Percentiles rank a stretch among this genome's conserved stretches.
phyloP scores from a whole-genome alignment of 2,329 filamentous ascomycete species.

The Onygenales sp. region DNA sequence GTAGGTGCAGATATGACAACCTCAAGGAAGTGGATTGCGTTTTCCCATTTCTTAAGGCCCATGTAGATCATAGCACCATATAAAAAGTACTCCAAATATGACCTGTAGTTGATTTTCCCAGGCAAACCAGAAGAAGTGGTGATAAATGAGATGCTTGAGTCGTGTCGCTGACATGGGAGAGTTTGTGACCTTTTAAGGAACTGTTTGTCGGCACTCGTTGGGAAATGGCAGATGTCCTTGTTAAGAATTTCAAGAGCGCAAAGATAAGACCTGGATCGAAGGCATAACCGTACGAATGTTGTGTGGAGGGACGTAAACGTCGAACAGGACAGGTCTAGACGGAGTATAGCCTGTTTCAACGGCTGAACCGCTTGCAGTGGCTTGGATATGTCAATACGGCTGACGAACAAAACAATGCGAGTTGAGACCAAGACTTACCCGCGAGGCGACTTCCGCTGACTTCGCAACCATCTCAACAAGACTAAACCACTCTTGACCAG shows the following conservation, averaged over 20 bases:
- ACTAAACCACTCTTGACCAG: conserved; percentile 23
- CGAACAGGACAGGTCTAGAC: conserved; percentile 33
- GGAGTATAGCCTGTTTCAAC: conserved; percentile 34
- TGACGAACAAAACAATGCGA: not conserved
- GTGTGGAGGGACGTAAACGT: conserved; percentile 36
- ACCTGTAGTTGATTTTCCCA: conserved; percentile 28
- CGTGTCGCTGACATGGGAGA: conserved; percentile 21
- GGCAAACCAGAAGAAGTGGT: conserved; percentile 30
- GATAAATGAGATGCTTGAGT: conserved; percentile 25
- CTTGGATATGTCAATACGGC: conserved; percentile 15
- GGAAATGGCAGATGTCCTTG: conserved; percentile 33
- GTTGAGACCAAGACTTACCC: conserved; percentile 18
- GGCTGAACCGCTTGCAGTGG: conserved; percentile 30
- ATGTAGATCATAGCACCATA: conserved; percentile 57
- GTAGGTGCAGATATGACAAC: conserved; percentile 59
- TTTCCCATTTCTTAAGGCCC: conserved; percentile 50
- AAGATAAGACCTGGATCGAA: conserved; percentile 31
- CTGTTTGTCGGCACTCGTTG: conserved; percentile 17
- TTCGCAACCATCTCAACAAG: conserved; percentile 26
- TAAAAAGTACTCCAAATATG: conserved; percentile 56
- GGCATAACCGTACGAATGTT: conserved; percentile 31
- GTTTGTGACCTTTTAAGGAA: conserved; percentile 15
- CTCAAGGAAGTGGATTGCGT: conserved; percentile 53
- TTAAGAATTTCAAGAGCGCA: conserved; percentile 33
- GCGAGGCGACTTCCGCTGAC: conserved; percentile 23